These are phyloP conservation scores for Fraxinus sp. DNA, from an alignment of 305 asterid genomes.

Conservation along the genomic window DNA sequence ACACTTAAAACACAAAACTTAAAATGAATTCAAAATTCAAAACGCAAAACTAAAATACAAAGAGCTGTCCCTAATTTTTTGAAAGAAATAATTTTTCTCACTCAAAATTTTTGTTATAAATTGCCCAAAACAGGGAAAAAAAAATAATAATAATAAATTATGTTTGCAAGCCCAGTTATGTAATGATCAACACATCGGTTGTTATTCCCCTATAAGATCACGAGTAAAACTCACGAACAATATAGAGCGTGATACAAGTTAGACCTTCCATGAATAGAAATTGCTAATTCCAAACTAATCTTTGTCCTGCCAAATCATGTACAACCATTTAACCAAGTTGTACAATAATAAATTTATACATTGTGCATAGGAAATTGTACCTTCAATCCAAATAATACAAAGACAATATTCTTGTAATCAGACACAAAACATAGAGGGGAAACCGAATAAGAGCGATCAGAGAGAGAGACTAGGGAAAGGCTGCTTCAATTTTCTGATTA, in stretches of 20 bases:
- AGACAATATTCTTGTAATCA: conserved; percentile 22
- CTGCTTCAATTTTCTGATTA: conserved; percentile 46
- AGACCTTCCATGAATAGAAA: conserved; percentile 28
- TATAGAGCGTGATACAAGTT: not conserved
- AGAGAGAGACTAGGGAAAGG: conserved; percentile 27
- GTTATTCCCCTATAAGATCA: conserved; percentile 2
- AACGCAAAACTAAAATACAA: no score
- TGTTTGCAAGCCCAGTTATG: conserved; percentile 21
- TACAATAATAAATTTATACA: conserved; percentile 24
- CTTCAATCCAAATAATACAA: conserved; percentile 20
- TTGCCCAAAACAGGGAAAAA: not conserved
- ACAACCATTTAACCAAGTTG: conserved; percentile 11
- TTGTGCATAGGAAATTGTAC: conserved; percentile 34
- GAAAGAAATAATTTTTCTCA: not conserved
- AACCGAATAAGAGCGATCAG: conserved; percentile 44
- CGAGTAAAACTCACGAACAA: not conserved
- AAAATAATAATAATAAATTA: not conserved
- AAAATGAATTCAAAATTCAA: no score
- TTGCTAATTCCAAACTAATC: conserved; percentile 39
- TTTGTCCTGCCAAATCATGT: conserved; percentile 32
- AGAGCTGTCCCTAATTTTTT: not conserved
- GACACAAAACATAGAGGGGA: conserved; percentile 34
- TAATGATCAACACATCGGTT: conserved; percentile 21
- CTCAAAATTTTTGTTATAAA: not conserved
- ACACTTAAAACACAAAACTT: no score